Conservation (phyloP, 495 filamentous ascomycete species). For the Neurospora sp. region DNA sequence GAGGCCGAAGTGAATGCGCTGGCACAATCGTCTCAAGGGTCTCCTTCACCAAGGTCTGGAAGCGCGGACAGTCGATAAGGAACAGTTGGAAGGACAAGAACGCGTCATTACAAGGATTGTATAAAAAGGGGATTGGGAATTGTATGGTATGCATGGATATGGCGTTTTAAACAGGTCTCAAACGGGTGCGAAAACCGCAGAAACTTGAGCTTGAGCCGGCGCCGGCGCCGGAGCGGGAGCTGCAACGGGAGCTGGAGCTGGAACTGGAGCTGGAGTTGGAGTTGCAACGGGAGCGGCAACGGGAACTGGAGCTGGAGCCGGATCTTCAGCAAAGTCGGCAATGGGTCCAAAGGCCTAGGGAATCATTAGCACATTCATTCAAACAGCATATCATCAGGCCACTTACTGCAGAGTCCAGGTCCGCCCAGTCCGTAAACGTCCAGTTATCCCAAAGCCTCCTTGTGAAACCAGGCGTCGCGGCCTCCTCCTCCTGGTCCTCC, state of each 20-base stretch:
- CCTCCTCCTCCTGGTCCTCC: neutral
- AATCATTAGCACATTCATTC: neutral
- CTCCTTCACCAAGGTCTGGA: neutral
- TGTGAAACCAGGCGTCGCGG: neutral
- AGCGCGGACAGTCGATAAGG: neutral
- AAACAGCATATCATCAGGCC: neutral
- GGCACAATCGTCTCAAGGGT: neutral
- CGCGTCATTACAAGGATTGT: neutral
- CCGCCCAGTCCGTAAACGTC: slow-evolving; percentile 17
- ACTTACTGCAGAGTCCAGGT: slow-evolving; percentile 21
- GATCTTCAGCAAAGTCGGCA: slow-evolving; percentile 4
- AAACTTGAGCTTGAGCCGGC: neutral
- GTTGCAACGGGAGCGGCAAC: neutral
- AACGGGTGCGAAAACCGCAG: neutral
- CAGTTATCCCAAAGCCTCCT: slow-evolving; percentile 14
- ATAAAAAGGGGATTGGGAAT: neutral
- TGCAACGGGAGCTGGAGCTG: neutral
- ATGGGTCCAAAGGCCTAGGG: slow-evolving; percentile 18
- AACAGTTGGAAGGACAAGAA: neutral
- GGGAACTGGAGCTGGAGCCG: neutral
- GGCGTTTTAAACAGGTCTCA: neutral
- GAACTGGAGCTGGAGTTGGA: neutral
- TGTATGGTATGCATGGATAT: neutral
- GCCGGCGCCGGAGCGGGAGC: neutral
- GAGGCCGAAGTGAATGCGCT: slow-evolving; percentile 5